A percentile compares a stretch with the other conserved stretches of the same genome.
phyloP scores from a whole-genome alignment of 2,329 filamentous ascomycete species.

The Alternaria sp. region DNA sequence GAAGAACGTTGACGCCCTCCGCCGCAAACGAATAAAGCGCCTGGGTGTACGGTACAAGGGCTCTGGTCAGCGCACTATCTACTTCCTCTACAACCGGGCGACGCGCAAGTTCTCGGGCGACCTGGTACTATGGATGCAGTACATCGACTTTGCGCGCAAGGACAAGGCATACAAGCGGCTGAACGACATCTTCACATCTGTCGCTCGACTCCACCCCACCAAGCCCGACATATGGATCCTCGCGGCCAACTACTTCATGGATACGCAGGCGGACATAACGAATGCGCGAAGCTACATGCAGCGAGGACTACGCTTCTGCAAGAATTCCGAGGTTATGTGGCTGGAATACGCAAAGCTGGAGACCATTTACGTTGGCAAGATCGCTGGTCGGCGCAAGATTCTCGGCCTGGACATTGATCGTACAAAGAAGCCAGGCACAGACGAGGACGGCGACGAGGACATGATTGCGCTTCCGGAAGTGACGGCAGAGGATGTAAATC shows the following conservation, averaged over 20 bases:
- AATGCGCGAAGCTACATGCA: constrained; percentile 86
- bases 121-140: constrained; percentile 84
- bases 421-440: constrained; percentile 51
- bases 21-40: constrained; percentile 81
- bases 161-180: constrained; percentile 68
- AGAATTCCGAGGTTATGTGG: constrained; percentile 76
- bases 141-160: constrained; percentile 79
- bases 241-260: constrained; percentile 78
- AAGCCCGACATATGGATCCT: constrained; percentile 84
- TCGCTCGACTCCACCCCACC: constrained; percentile 83
- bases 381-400: constrained; percentile 74
- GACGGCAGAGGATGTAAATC: constrained; percentile 67
- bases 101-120: constrained; percentile 85
- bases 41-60: constrained; percentile 76
- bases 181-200: constrained; percentile 66
- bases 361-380: constrained; percentile 87
- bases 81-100: constrained; percentile 86
- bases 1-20: constrained; percentile 72
- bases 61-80: constrained; percentile 79
- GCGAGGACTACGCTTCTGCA: constrained; percentile 88
- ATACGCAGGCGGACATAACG: constrained; percentile 84
- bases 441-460: constrained; percentile 53
- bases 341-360: constrained; percentile 89
- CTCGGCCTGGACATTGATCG: constrained; percentile 64
- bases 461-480: constrained; percentile 65